Base-by-base conservation (phyloP, 1,284 basidiomycete genomes). In the Salmacisia buchloeana region DNA sequence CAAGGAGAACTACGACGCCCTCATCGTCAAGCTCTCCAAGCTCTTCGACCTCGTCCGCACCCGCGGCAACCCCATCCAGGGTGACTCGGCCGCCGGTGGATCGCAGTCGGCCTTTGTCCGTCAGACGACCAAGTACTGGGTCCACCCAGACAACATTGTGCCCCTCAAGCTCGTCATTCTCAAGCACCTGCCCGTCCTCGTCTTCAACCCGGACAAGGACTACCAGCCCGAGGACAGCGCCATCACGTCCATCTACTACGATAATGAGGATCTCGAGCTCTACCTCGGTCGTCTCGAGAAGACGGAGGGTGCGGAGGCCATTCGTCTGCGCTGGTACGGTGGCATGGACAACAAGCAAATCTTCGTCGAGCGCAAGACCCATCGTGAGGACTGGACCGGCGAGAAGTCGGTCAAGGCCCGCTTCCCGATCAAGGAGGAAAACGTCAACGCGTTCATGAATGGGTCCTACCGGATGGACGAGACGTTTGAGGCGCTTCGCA, bases 41-140 rank as follows among this genome's bases (percentile, higher is more conserved):
- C 82, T 98, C 58, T 98, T 97, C 75, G 91, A 98, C 79, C 87
- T 98, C 36, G 94, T 98, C 21, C 87, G 94, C 58, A 98, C 94
- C 0, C 85, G 96, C 63, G 94, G 94, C 0, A 89, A 97, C 78
- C 94, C 94, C 2, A 88, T 94, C 1, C 86, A 90, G 67, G 94
- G 94, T 21, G 96, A 98, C 79, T 86, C 92, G 7, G 89, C 89
- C 71, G 94, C 94, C 1, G 94, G 94, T 59, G 94, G 94, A 1
- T 90, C 83, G 69, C 94, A 98, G 82, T 94, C 91, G 74, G 96
- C 94, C 0, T 98, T 98, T 75, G 92, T 97, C 10, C 84, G 94
- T 58, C 93, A 96, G 81, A 98, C 94, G 38, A 98, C 94, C 18
- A 98, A 98, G 81, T 98, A 98, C 80, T 98, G 94, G 94, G 94